Evolutionary conservation across 2,329 filamentous ascomycete species (phyloP), one percentile per base, ranked within the genome.

Genomic region (Periglandula ipomoeae): DNA sequence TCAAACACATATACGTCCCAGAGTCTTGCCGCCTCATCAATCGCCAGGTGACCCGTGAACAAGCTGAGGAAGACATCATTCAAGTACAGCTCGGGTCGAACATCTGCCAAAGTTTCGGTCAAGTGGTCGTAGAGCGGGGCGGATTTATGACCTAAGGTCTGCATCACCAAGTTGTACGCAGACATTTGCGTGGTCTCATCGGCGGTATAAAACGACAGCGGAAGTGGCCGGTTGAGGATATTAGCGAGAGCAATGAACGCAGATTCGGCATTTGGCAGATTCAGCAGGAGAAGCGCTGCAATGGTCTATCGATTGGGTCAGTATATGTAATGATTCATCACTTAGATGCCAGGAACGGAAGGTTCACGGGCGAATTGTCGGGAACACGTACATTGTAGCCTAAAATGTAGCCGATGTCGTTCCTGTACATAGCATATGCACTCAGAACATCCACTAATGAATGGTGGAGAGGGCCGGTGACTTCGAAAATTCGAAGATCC

Each of bases 1-100:
- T 94, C 88, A 55, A 94, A 89, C 3, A 87, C 81, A 56, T 87
- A 89, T 0, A 91, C 79, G 54, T 94, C 88, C 85, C 86, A 91
- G 11, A 93, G 66, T 2, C 88, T 71, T 1, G 81, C 79, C 4
- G 81, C 84, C 56, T 85, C 78, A 58, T 90, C 87, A 15, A 89
- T 73, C 7, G 76, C 75, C 4, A 88, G 67, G 35, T 77, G 70
- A 15, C 67, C 65, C 0, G 84, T 84, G 61, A 88, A 87, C 5
- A 89, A 68, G 15, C 72, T 73, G 5, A 75, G 76, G 58, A 88
- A 85, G 46, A 87, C 68, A 13, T 74, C 68, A 24, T 73, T 65
- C 6, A 89, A 70, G 55, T 81, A 86, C 17, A 65, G 54, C 45
- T 81, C 68, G 1, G 77, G 68, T 4, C 73, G 67, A 23, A 72